Base-by-base conservation (phyloP, 371 early-diverging fungal genomes). In the Mucor saturninus region DNA sequence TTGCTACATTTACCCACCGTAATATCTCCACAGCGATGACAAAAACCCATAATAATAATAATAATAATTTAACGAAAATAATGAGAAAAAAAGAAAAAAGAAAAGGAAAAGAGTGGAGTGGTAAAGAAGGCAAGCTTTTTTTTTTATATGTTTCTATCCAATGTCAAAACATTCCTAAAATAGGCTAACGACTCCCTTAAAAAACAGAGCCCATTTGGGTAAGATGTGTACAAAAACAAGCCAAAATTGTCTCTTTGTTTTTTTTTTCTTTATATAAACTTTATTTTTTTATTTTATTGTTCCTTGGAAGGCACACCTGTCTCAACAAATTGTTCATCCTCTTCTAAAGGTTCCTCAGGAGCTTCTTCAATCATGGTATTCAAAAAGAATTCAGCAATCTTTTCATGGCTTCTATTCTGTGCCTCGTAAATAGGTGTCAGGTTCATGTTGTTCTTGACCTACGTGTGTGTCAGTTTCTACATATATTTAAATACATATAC, bases 361-460 rank as follows among this genome's bases (percentile, higher is more conserved):
- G 76, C 81, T 64, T 86, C 81, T 26, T 85, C 85, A 43, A 77
- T 68, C 79, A 85, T 83, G 28, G 85, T 85, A 29, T 71, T 62
- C 68, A 88, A 71, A 59, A 89, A 83, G 76, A 75, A 86, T 53
- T 87, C 88, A 1, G 85, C 88, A 31, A 89, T 72, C 68, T 86
- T 80, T 68, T 88, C 88, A 50, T 87, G 87, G 52, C 81, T 76
- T 43, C 76, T 77, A 49, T 84, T 78, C 70, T 89, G 87, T 6
- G 91, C 91, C 72, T 90, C 89, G 56, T 80, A 78, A 58, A 88
- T 84, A 32, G 89, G 81, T 15, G 89, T 82, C 30, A 77, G 69
- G 13, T 81, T 86, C 49, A 82, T 77, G 26, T 70, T 56, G 67
- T 90, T 90, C 73, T 86, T 86, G 64, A 87, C 73, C 90, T 90